Percentiles rank a stretch among this genome's conserved stretches.
Evolutionary conservation across 2,329 filamentous ascomycete genomes (phyloP).

Genomic region (Davidsoniella australis): DNA sequence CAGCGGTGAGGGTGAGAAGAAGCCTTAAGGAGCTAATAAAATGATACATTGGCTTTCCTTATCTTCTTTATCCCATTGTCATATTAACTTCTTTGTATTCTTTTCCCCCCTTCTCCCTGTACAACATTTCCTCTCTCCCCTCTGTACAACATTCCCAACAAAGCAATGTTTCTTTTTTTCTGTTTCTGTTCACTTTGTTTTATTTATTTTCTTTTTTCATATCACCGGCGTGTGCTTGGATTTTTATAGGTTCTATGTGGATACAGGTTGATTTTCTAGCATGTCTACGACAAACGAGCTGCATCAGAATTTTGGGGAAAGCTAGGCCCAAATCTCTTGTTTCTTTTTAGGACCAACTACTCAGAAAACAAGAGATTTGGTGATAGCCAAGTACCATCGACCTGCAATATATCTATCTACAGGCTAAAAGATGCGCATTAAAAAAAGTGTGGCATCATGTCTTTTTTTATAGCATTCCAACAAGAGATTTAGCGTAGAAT

Average conservation of each 20-base stretch:
- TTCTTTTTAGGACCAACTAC: too few relatives aligned
- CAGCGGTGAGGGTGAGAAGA: conserved; percentile 48
- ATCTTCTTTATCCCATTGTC: conserved; percentile 4
- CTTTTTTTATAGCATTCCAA: background rate
- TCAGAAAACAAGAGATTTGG: too few relatives aligned
- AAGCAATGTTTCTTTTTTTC: background rate
- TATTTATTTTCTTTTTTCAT: background rate
- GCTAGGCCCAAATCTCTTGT: too few relatives aligned
- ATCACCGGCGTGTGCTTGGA: background rate
- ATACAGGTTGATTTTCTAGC: too few relatives aligned
- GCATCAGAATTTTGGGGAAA: background rate
- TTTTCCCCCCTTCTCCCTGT: background rate
- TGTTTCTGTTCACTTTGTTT: background rate
- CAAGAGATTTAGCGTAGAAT: too few relatives aligned
- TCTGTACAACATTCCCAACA: conserved; percentile 7
- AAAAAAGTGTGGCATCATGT: background rate
- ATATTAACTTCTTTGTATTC: conserved; percentile 12
- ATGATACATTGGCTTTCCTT: conserved; percentile 1
- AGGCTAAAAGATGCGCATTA: conserved; percentile 15
- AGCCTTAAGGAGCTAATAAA: conserved; percentile 33
- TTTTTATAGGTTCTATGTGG: background rate
- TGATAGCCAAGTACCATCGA: too few relatives aligned
- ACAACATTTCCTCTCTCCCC: conserved; percentile 6
- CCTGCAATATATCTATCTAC: conserved; percentile 14
- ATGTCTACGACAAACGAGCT: background rate